Evolutionary conservation across 1,284 basidiomycete genomes (phyloP), one percentile per base, ranked within the genome.

Genomic region (Moesziomyces parantarcticus): DNA sequence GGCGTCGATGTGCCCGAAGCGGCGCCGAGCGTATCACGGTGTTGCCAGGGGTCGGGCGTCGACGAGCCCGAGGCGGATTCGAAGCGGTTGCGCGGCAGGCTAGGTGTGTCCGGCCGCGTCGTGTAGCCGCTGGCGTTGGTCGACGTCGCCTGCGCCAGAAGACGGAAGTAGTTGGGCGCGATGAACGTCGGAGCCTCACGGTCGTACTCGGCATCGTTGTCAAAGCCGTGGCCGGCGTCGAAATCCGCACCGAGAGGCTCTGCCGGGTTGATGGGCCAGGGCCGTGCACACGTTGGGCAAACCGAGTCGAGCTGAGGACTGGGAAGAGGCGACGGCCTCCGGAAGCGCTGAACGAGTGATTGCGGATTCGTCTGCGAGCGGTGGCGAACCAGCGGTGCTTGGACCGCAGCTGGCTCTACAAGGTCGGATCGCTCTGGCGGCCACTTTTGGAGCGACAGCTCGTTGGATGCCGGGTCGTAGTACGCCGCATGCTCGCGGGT

Each of bases 111-210:
- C 0, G 62, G 52, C 1, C 61, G 56, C 20, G 43, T 45, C 44
- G 43, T 39, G 43, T 36, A 34, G 29, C 11, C 20, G 41, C 42
- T 26, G 2, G 42, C n/a, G 41, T 45, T 29, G 16, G 25, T 54
- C 44, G 58, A 46, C 0, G 73, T 54, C 4, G 73, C 65, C 32
- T 71, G 57, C 0, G 77, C 76, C 18, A 80, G 63, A 0, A 80
- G 62, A 3, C 75, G 75, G 41, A 80, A 80, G 53, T 80, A 80
- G 42, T 80, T 71, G 32, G 77, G 77, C 6, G 77, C 73, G 7
- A 73, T 64, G 25, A 67, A 66, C 11, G 60, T 51, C 5, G 52
- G 45, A 3, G 56, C 42, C 32, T 64, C 58, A 5, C 44, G 50
- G 16, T 74, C 65, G 29, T n/a, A n/a, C n/a, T n/a, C n/a, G n/a